phyloP scores from a whole-genome alignment of 2,329 filamentous ascomycete species.

The Neoarthrinium moseri region DNA sequence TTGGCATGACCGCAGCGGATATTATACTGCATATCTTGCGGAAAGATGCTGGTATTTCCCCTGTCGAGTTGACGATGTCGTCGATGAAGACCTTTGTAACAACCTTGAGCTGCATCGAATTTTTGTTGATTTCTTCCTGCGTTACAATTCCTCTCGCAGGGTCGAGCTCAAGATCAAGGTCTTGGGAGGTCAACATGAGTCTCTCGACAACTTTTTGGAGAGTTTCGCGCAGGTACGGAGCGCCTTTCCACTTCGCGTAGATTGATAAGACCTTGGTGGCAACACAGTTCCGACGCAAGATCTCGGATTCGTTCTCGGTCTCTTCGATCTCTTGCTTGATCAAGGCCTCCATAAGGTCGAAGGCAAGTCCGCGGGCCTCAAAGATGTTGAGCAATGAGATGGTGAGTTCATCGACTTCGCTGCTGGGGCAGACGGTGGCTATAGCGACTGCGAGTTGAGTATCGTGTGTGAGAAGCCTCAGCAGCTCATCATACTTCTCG shows the following conservation, averaged over 20 bases:
- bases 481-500: slow-evolving; percentile 66
- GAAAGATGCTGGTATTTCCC: slow-evolving; percentile 62
- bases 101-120: slow-evolving; percentile 63
- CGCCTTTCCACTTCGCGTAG: slow-evolving; percentile 71
- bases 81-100: slow-evolving; percentile 72
- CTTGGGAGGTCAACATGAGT: slow-evolving; percentile 64
- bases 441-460: slow-evolving; percentile 62
- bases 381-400: slow-evolving; percentile 69
- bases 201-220: slow-evolving; percentile 66
- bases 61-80: slow-evolving; percentile 63
- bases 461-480: slow-evolving; percentile 63
- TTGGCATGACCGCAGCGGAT: slow-evolving; percentile 58
- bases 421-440: slow-evolving; percentile 64
- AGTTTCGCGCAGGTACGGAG: slow-evolving; percentile 60
- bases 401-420: slow-evolving; percentile 67
- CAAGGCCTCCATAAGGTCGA: slow-evolving; percentile 62
- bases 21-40: slow-evolving; percentile 69
- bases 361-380: slow-evolving; percentile 62
- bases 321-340: slow-evolving; percentile 69
- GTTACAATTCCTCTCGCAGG: slow-evolving; percentile 56
- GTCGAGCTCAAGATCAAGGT: slow-evolving; percentile 67
- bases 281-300: slow-evolving; percentile 66
- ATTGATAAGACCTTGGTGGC: slow-evolving; percentile 72
- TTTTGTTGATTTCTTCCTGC: slow-evolving; percentile 63
- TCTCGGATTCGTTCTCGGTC: slow-evolving; percentile 67